A percentile compares a stretch with the other conserved stretches of the same genome.
phyloP scores from a whole-genome alignment of 768 basidiomycete species.

The Hygrocybe coccinea region DNA sequence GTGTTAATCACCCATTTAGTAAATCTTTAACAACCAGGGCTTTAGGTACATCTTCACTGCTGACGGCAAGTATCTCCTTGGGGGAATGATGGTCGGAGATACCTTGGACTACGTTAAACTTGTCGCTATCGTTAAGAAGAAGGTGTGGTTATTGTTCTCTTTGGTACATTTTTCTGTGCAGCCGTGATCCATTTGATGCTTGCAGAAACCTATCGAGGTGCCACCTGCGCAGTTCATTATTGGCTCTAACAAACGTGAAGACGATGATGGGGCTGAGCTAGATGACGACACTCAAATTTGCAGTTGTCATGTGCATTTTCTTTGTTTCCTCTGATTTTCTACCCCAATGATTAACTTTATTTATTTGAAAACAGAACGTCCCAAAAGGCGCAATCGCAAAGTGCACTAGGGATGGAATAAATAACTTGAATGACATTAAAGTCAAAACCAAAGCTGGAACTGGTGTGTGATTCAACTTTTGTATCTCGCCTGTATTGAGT shows the following conservation, averaged over 20 bases:
- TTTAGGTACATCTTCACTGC: constrained; percentile 55
- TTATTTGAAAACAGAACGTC: constrained; percentile 43
- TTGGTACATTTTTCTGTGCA: not conserved
- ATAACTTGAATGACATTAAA: constrained; percentile 51
- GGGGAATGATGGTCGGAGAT: constrained; percentile 80
- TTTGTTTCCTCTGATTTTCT: not conserved
- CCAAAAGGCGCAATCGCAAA: constrained; percentile 51
- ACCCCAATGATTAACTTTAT: not conserved
- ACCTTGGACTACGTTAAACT: constrained; percentile 64
- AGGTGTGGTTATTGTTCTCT: constrained; percentile 31
- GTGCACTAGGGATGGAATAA: constrained; percentile 49
- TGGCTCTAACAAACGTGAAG: constrained; percentile 46
- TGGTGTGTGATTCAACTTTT: constrained; percentile 17
- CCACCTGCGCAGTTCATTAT: constrained; percentile 65
- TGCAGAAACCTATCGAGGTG: constrained; percentile 58
- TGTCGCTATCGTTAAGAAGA: constrained; percentile 66
- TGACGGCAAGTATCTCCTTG: constrained; percentile 67
- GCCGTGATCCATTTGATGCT: not conserved
- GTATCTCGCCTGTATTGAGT: not conserved
- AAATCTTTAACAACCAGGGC: not conserved
- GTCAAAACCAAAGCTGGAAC: constrained; percentile 64
- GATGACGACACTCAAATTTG: constrained; percentile 72
- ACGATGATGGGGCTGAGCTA: constrained; percentile 58
- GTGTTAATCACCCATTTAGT: not conserved
- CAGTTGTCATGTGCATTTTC: constrained; percentile 50